Percentiles rank a stretch among this genome's conserved stretches.
These are phyloP conservation scores for Erodium texanum DNA, from an alignment of 441 rosid species.

Conservation along the genomic window DNA sequence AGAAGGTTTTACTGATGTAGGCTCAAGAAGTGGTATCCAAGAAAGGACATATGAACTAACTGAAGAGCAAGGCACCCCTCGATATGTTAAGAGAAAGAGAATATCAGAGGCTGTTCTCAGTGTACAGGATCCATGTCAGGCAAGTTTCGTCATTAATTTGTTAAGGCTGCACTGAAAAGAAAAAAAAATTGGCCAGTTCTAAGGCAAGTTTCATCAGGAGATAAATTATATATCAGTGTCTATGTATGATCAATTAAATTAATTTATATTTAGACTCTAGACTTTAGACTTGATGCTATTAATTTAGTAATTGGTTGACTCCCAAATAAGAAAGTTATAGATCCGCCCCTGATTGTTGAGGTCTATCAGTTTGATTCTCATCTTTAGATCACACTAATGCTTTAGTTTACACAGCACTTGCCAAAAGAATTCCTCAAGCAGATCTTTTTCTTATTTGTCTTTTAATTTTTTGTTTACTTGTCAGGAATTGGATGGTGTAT, in stretches of 20 bases:
- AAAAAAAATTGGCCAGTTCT: not conserved
- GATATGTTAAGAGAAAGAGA: conserved; percentile 19
- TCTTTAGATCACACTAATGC: not conserved
- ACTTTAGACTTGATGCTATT: not conserved
- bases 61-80: conserved; percentile 25
- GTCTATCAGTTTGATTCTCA: not conserved
- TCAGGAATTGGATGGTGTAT: conserved; percentile 64
- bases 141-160: conserved; percentile 21
- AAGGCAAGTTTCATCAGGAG: not conserved
- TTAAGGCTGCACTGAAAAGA: not conserved
- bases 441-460: not conserved
- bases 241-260: not conserved
- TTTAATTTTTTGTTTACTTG: conserved; percentile 9
- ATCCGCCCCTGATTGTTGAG: not conserved
- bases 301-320: not conserved
- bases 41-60: conserved; percentile 19
- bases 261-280: not conserved
- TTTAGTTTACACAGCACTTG: not conserved
- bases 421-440: not conserved
- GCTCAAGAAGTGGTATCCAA: conserved; percentile 16
- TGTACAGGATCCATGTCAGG: conserved; percentile 45
- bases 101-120: conserved; percentile 25
- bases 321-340: not conserved
- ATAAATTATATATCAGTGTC: not conserved
- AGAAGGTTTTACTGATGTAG: conserved; percentile 36